These are phyloP conservation scores for Pythium sukuiense DNA, from an alignment of 352 stramenopile species.

Conservation along the genomic window DNA sequence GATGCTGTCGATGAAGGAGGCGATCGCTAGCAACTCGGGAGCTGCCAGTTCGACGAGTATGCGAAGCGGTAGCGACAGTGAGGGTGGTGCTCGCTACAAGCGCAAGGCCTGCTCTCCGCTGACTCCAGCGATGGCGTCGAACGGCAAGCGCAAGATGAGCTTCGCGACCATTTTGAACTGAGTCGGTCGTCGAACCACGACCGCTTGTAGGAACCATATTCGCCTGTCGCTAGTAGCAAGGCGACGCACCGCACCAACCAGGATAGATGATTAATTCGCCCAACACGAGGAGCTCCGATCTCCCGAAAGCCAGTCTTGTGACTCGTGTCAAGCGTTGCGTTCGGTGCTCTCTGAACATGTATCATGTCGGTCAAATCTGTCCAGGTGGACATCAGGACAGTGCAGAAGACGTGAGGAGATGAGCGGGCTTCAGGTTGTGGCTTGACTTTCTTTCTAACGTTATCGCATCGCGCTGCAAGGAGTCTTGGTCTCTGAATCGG, in stretches of 20 bases:
- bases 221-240: conserved; percentile 10
- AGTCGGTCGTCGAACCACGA: conserved; percentile 1
- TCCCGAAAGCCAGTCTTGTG: neutral
- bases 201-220: conserved; percentile 4
- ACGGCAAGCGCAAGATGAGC: conserved; percentile 86
- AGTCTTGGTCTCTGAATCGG: neutral
- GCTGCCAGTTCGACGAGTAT: conserved; percentile 2
- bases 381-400: neutral
- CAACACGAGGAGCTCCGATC: neutral
- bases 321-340: neutral
- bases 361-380: neutral
- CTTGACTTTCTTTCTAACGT: conserved; percentile 2
- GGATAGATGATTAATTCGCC: neutral
- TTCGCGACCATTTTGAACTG: conserved; percentile 89
- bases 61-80: conserved; percentile 30
- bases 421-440: neutral
- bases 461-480: neutral
- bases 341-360: neutral
- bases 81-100: conserved; percentile 37
- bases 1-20: conserved; percentile 82
- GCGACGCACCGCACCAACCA: neutral
- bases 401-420: neutral
- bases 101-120: conserved; percentile 73
- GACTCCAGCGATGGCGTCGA: conserved; percentile 33
- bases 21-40: conserved; percentile 7